A percentile compares a stretch with the other conserved stretches of the same genome.
Conservation (phyloP, 495 filamentous ascomycete species). For the Cercophora sp. region DNA sequence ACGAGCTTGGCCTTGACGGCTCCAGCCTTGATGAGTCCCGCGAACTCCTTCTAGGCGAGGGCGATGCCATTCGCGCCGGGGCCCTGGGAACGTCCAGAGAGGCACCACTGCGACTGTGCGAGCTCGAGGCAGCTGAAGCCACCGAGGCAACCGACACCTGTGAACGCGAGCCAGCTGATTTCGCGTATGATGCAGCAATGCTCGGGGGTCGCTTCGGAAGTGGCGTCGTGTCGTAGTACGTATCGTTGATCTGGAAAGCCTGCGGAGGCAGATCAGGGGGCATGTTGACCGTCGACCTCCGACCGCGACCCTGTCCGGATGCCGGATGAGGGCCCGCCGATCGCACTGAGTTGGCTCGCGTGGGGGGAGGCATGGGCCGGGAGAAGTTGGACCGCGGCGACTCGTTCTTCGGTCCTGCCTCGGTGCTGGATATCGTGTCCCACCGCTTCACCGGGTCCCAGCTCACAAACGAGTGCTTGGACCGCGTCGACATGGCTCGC, state of each 20-base stretch:
- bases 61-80: no score
- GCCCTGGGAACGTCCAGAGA: neutral
- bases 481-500: slow-evolving; percentile 4
- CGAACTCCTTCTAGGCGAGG: no score
- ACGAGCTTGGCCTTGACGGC: no score
- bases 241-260: slow-evolving; percentile 14
- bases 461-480: slow-evolving; percentile 5
- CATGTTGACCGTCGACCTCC: slow-evolving; percentile 8
- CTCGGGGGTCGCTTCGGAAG: slow-evolving; percentile 1
- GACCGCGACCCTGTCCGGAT: slow-evolving; percentile 11
- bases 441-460: slow-evolving; percentile 2
- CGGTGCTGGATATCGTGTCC: slow-evolving; percentile 8
- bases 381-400: slow-evolving; percentile 7
- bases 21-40: no score
- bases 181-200: neutral
- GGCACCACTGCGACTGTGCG: neutral
- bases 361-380: slow-evolving; percentile 7
- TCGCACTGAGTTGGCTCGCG: slow-evolving; percentile 12
- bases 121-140: neutral
- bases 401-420: neutral
- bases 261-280: neutral
- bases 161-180: neutral
- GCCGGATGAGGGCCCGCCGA: slow-evolving; percentile 4
- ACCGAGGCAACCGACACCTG: neutral
- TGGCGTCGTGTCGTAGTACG: slow-evolving; percentile 22